Conservation (phyloP, 2,329 filamentous ascomycete species). For the Gaeumannomyces tritici region DNA sequence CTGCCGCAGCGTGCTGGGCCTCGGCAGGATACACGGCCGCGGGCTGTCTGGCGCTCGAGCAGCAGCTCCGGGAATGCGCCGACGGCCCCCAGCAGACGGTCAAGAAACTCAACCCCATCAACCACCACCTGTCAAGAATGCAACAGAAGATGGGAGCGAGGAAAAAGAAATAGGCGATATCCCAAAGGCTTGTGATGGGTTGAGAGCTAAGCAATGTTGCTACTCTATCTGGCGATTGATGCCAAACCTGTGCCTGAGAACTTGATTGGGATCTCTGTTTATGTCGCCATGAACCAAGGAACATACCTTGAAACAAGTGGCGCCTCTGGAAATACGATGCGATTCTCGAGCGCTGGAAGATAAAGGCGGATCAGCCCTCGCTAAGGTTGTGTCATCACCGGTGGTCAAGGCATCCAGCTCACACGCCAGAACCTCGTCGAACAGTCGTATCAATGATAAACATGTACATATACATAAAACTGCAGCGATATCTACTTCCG, state of each 20-base stretch:
- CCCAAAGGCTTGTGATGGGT: not conserved
- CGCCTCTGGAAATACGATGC: not conserved
- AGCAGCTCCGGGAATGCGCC: conserved; percentile 61
- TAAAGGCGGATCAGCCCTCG: not conserved
- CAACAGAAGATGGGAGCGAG: conserved; percentile 57
- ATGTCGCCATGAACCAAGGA: not conserved
- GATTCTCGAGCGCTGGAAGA: not conserved
- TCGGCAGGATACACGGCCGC: conserved; percentile 60
- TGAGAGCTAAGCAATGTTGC: not conserved
- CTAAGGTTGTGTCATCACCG: no score
- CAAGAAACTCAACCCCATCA: conserved; percentile 65
- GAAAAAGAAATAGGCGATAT: conserved; percentile 26
- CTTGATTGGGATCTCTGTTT: not conserved
- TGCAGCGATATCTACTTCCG: no score
- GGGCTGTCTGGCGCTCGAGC: conserved; percentile 50
- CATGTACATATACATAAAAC: no score
- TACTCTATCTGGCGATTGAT: not conserved
- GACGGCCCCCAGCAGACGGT: conserved; percentile 55
- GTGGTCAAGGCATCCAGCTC: no score
- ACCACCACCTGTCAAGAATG: conserved; percentile 81
- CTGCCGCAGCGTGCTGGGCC: conserved; percentile 65
- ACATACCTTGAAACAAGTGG: not conserved
- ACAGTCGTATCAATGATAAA: no score
- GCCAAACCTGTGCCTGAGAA: not conserved
- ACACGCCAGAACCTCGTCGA: no score